Percentiles rank a stretch among this genome's conserved stretches.
phyloP scores from a whole-genome alignment of 257 asterid species.

The Solanum appendiculatum region DNA sequence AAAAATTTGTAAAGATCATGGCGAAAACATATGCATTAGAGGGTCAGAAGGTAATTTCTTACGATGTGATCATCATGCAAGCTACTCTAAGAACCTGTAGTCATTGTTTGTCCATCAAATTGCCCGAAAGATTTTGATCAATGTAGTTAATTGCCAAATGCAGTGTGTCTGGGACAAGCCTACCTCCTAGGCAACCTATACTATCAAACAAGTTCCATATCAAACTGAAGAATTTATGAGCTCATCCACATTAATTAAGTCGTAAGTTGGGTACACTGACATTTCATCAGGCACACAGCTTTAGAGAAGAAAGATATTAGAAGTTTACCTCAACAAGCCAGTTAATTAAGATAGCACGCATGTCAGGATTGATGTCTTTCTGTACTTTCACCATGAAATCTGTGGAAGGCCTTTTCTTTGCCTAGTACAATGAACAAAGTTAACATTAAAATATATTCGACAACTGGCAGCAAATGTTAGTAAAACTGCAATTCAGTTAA shows the following conservation, averaged over 20 bases:
- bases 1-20: background rate
- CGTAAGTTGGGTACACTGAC: background rate
- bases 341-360: constrained; percentile 34
- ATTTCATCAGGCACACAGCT: background rate
- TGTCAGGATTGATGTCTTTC: constrained; percentile 34
- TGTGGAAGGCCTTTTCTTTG: constrained; percentile 43
- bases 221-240: background rate
- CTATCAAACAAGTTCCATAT: background rate
- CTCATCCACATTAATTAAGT: background rate
- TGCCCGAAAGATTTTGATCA: constrained; percentile 92
- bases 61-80: constrained; percentile 99
- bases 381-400: constrained; percentile 42
- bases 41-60: constrained; percentile 18
- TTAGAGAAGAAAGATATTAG: background rate
- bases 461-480: background rate
- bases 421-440: constrained; percentile 20
- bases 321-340: constrained; percentile 84
- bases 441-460: background rate
- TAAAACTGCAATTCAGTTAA: background rate
- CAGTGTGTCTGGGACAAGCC: constrained; percentile 87
- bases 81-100: constrained; percentile 84
- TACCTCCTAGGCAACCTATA: constrained; percentile 79
- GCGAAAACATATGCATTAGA: background rate
- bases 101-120: constrained; percentile 70
- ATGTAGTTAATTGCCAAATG: constrained; percentile 76